Conservation (phyloP, 2,329 filamentous ascomycete genomes). For the Exophiala bonariae region DNA sequence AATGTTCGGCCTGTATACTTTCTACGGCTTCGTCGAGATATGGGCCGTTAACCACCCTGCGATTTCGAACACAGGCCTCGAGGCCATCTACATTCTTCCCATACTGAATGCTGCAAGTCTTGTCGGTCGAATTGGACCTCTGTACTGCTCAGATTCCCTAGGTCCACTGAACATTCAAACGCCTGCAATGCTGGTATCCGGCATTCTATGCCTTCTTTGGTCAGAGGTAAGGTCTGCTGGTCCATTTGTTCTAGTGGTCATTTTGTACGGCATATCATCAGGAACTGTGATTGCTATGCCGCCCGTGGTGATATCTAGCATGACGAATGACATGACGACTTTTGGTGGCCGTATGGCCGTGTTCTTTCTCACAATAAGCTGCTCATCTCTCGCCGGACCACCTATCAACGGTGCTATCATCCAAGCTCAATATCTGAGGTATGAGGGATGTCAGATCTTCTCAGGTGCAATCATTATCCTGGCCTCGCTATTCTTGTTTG, state of each 20-base stretch:
- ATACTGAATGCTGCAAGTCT: conserved; percentile 36
- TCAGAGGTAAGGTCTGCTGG: conserved; percentile 29
- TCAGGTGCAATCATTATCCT: neutral
- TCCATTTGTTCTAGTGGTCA: conserved; percentile 32
- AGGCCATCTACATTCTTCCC: conserved; percentile 34
- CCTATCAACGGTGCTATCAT: neutral
- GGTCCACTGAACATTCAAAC: conserved; percentile 4
- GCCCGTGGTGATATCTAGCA: conserved; percentile 36
- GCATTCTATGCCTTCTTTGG: conserved; percentile 34
- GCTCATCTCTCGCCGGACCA: neutral
- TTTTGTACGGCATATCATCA: conserved; percentile 41
- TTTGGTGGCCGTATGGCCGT: conserved; percentile 47
- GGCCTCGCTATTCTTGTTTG: neutral
- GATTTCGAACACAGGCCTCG: conserved; percentile 1
- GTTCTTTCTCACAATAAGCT: conserved; percentile 17
- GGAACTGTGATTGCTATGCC: conserved; percentile 42
- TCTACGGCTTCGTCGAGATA: neutral
- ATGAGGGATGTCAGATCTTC: neutral
- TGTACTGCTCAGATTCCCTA: conserved; percentile 33
- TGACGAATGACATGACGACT: conserved; percentile 33
- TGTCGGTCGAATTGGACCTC: conserved; percentile 34
- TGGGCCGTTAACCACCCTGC: neutral
- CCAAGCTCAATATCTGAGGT: neutral
- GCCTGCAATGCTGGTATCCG: conserved; percentile 20
- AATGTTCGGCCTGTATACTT: conserved; percentile 1